Evolutionary conservation across 2,329 filamentous ascomycete species (phyloP).

Genomic region (Scedosporium aurantiacum): DNA sequence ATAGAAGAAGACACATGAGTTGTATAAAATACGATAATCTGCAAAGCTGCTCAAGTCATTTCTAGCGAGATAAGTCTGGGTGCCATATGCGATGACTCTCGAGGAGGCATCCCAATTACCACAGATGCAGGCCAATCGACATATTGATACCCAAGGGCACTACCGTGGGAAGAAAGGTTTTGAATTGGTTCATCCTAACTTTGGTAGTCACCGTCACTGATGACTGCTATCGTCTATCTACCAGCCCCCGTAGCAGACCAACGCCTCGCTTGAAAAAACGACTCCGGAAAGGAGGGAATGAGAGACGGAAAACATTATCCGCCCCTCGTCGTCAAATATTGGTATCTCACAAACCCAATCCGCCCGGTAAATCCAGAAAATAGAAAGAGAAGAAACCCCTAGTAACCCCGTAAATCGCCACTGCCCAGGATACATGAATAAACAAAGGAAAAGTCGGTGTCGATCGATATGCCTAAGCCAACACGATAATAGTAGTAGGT

Average conservation of each 20-base stretch:
- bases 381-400: neutral
- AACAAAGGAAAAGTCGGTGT: neutral
- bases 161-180: neutral
- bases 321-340: neutral
- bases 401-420: neutral
- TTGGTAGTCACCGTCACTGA: neutral
- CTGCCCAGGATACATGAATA: neutral
- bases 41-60: no score
- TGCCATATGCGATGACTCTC: no score
- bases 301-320: neutral
- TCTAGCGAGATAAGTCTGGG: no score
- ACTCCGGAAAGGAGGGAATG: neutral
- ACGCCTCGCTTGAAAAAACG: neutral
- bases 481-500: neutral
- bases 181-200: neutral
- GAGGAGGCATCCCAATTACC: no score
- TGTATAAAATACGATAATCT: no score
- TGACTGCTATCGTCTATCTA: neutral
- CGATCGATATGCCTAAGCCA: neutral
- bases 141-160: no score
- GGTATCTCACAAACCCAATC: neutral
- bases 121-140: no score
- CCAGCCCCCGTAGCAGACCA: neutral
- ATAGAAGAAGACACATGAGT: no score
- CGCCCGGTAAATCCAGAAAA: neutral